Evolutionary conservation across 345 rosid genomes (phyloP).

Genomic region (Hibiscus trionum): DNA sequence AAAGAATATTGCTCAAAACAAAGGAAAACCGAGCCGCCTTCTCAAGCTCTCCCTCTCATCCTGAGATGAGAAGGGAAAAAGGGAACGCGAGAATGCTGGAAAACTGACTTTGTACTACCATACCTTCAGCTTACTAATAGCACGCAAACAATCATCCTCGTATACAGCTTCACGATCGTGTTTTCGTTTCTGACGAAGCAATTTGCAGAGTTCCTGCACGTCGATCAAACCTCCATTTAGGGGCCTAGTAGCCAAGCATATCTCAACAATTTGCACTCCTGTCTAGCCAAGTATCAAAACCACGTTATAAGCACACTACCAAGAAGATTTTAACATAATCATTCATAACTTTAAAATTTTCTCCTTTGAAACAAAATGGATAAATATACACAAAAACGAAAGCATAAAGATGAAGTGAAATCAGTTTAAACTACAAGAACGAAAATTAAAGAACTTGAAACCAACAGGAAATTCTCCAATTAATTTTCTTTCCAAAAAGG

Average conservation of each 20-base stretch:
- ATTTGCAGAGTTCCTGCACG: slow-evolving; percentile 68
- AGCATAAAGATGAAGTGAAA: neutral
- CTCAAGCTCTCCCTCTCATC: neutral
- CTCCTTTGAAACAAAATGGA: neutral
- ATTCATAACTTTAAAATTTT: too few species aligned
- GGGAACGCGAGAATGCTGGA: neutral
- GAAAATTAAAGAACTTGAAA: neutral
- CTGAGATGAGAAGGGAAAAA: neutral
- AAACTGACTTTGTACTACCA: neutral
- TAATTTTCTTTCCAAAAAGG: neutral
- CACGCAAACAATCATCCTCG: slow-evolving; percentile 94
- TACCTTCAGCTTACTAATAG: slow-evolving; percentile 91
- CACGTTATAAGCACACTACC: slow-evolving; percentile 8
- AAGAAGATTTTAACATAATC: too few species aligned
- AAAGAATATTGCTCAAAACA: neutral
- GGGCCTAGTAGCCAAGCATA: slow-evolving; percentile 84
- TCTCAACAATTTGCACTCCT: slow-evolving; percentile 93
- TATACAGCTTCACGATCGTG: slow-evolving; percentile 73
- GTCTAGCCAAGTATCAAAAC: slow-evolving; percentile 31
- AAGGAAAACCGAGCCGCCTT: neutral
- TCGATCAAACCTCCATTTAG: slow-evolving; percentile 86
- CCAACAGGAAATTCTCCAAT: neutral
- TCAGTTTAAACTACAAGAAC: neutral
- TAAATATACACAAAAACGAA: neutral
- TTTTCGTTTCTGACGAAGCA: slow-evolving; percentile 64